phyloP scores from a whole-genome alignment of 148 eudicot species.

The Selenicereus undatus region DNA sequence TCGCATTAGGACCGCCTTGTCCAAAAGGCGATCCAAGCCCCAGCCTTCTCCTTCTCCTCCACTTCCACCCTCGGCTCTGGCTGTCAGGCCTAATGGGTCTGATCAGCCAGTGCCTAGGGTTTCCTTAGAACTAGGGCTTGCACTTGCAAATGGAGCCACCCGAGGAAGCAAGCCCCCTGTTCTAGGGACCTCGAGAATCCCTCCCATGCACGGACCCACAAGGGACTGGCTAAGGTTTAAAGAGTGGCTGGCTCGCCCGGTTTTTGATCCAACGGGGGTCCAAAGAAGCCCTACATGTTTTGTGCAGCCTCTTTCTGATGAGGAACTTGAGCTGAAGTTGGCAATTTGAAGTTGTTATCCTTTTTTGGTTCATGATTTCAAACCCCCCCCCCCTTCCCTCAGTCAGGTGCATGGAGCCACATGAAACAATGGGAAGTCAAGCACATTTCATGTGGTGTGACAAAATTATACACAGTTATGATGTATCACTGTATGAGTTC shows the following conservation, averaged over 20 bases:
- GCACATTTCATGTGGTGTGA: no score
- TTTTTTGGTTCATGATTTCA: background rate
- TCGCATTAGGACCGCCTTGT: background rate
- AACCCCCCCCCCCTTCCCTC: no score
- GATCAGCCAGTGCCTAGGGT: background rate
- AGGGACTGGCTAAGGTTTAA: background rate
- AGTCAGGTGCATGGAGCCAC: background rate
- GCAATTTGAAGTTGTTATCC: background rate
- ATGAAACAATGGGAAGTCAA: background rate
- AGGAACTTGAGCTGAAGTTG: conserved; percentile 16
- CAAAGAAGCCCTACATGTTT: background rate
- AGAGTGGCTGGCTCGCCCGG: background rate
- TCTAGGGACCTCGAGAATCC: background rate
- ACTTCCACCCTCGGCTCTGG: background rate
- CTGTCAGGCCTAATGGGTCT: background rate
- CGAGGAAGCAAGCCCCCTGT: background rate
- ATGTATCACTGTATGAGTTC: no score
- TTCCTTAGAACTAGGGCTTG: background rate
- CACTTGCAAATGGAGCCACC: background rate
- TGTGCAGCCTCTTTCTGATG: background rate
- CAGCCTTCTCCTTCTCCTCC: background rate
- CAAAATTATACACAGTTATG: background rate
- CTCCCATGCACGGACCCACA: background rate
- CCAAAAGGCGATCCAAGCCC: background rate
- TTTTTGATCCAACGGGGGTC: background rate